Base-by-base conservation (phyloP, 2,329 filamentous ascomycete genomes). In the Penicillium sp. region DNA sequence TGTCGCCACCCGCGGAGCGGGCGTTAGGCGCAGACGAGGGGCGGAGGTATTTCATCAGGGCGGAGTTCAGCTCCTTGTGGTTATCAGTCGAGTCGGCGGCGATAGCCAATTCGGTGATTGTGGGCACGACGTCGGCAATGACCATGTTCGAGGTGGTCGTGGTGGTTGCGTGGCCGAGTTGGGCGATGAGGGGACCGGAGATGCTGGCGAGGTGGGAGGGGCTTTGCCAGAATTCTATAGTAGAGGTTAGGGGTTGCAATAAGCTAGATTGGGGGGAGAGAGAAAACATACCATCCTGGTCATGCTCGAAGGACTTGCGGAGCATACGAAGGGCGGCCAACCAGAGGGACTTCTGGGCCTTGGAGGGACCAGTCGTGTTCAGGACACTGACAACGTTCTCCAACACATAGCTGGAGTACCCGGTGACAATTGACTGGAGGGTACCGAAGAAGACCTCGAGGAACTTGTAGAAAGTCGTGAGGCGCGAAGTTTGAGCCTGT, bases 391-490 rank as follows among this genome's bases (percentile, higher is more conserved):
- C 86, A 0, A 87, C 86, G 64, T 87, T 87, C 41, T 96, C 91
- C 58, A 96, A 76, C 29, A 96, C 79, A 71, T 96, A 96, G 60
- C 87, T 89, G 2, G 91, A 88, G 73, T 99, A 99, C 75, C 87
- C 89, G 10, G 94, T 97, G 58, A 97, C 92, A 57, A 97, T 93
- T 8, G 91, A 94, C 82, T 83, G 94, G 61, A 97, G 87, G 63
- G 86, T 89, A 58, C 87, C 86, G 69, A 96, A 96, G 76, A 97
- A 93, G 15, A 83, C 78, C 38, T 86, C 78, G 43, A 95, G 80
- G 79, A 97, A 96, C 51, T 86, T 85, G 78, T 92, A 97, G 63
- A 96, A 84, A 60, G 88, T 91, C 61, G 88, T 88, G 43, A 89
- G 83, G 19, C 92, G 86, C 48, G 87, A 77, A 3, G 82, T 75